phyloP scores from a whole-genome alignment of 768 basidiomycete genomes.

The Mycena metata region DNA sequence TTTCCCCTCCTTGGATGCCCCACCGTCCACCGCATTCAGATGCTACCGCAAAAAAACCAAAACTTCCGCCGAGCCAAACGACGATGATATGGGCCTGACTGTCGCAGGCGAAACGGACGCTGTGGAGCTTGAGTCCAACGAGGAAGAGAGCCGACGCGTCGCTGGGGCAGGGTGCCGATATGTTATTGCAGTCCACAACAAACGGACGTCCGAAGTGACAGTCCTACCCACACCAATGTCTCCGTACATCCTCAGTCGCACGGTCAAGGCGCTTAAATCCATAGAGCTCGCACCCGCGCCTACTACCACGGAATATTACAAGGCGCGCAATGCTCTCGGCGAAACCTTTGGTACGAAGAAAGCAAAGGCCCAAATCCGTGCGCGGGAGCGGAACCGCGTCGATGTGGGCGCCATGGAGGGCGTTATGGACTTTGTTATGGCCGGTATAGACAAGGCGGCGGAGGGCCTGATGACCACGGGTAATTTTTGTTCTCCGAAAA shows the following conservation, averaged over 20 bases:
- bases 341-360: constrained; percentile 97
- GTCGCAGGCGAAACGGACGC: constrained; percentile 88
- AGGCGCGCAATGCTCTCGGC: constrained; percentile 84
- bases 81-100: constrained; percentile 51
- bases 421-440: constrained; percentile 85
- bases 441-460: constrained; percentile 82
- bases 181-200: constrained; percentile 86
- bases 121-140: constrained; percentile 84
- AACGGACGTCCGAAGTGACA: constrained; percentile 75
- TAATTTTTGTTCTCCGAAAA: constrained; percentile 49
- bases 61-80: constrained; percentile 48
- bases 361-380: constrained; percentile 86
- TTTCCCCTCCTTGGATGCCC: constrained; percentile 35
- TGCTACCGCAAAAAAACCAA: constrained; percentile 58
- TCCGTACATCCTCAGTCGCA: constrained; percentile 75
- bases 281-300: constrained; percentile 65
- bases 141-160: constrained; percentile 62
- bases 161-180: constrained; percentile 81
- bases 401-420: constrained; percentile 91
- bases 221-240: constrained; percentile 78
- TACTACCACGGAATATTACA: constrained; percentile 64
- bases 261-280: constrained; percentile 88
- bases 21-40: constrained; percentile 52
- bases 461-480: constrained; percentile 77
- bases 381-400: constrained; percentile 90